Conservation (phyloP, 2,329 filamentous ascomycete species). For the Daldinia sp. region DNA sequence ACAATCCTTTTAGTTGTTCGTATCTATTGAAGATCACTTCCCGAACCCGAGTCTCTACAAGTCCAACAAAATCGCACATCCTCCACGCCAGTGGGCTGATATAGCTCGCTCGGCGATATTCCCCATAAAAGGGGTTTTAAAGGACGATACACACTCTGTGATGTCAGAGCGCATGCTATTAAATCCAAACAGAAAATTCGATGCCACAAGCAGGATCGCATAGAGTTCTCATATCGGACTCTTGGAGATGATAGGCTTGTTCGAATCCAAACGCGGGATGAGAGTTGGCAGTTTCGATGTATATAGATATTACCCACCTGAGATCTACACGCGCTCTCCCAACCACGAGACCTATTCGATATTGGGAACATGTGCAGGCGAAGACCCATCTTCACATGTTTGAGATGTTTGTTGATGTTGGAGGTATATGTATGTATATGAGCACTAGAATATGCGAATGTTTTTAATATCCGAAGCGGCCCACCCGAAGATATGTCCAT, state of each 20-base stretch:
- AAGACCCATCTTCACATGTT: slow-evolving; percentile 10
- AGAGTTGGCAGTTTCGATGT: not conserved
- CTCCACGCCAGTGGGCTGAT: too few relatives aligned
- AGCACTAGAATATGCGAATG: slow-evolving; percentile 2
- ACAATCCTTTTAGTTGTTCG: too few relatives aligned
- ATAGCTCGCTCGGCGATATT: too few relatives aligned
- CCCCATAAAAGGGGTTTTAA: not conserved
- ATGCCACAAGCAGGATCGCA: not conserved
- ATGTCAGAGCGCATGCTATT: not conserved
- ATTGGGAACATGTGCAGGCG: not conserved
- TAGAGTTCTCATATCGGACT: not conserved
- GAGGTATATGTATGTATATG: not conserved
- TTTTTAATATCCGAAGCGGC: slow-evolving; percentile 20
- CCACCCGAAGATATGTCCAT: slow-evolving; percentile 14
- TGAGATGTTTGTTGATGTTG: not conserved
- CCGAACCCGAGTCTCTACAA: too few relatives aligned
- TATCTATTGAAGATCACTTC: too few relatives aligned
- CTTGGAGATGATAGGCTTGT: not conserved
- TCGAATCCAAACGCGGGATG: not conserved
- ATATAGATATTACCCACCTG: not conserved
- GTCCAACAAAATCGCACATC: too few relatives aligned
- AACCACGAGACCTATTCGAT: slow-evolving; percentile 1
- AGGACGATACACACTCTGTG: not conserved
- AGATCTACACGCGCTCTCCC: not conserved
- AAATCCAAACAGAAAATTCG: not conserved